Evolutionary conservation across 345 rosid genomes (phyloP), one percentile per base, ranked within the genome.

Genomic region (Excoecaria agallocha): DNA sequence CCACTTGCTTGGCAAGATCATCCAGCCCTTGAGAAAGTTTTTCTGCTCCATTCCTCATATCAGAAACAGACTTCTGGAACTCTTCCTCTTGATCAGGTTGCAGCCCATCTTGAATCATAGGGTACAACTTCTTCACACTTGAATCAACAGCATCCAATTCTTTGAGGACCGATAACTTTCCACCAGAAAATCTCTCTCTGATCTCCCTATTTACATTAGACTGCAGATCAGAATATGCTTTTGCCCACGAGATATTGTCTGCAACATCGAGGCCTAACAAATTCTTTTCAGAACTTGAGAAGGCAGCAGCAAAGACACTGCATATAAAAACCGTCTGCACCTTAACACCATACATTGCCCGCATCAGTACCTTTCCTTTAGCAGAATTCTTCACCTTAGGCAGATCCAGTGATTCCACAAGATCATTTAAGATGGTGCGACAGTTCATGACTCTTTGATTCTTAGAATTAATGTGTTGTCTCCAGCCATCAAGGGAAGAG

Each of bases 301-400:
- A 88, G 39, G 90, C 93, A 15, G 94, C 86, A 51, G 91, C 84
- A 52, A 91, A 89, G 24, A 90, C 82, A 57, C 94, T 86, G 72
- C 97, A 93, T 48, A 92, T 79, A 71, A 88, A 92, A 49, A 90
- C 73, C 46, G 97, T 92, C 64, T 81, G 85, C 77, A 89, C 95
- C 86, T 92, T 94, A 60, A 88, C 97, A 49, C 97, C 97, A 66
- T 87, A 91, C 87, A 94, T 85, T 9, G 97, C 97, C 4, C 83
- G 88, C 97, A 92, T 94, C 80, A 94, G 85, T 41, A 92, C 97
- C 70, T 92, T 92, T 19, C 93, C 98, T 76, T 92, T 91, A 51
- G 90, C 80, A 22, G 97, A 92, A 82, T 92, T 91, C 84, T 91
- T 94, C 20, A 91, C 95, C 89, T 91, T 92, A 22, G 95, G 97